phyloP scores from a whole-genome alignment of 805 yeast species.

The Priceomyces carsonii region DNA sequence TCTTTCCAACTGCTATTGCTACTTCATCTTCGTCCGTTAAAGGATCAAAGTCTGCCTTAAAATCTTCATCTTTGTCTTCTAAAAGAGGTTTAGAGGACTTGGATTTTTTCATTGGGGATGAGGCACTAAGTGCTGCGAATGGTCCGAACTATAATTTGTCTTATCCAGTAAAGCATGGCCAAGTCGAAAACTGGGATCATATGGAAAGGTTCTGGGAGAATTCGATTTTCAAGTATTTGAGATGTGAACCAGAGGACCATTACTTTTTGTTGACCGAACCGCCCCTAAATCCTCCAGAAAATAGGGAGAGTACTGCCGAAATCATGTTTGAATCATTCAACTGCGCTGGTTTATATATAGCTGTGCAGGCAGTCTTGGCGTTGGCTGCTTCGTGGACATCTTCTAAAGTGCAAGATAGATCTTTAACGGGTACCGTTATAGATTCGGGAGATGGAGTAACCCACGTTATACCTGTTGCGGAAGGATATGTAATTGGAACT shows the following conservation, averaged over 20 bases:
- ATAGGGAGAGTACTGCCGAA: conserved; percentile 97
- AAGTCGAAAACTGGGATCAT: conserved; percentile 98
- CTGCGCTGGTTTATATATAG: conserved; percentile 97
- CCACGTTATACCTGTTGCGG: conserved; percentile 98
- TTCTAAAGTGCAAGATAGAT: conserved; percentile 89
- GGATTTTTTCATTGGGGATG: conserved; percentile 94
- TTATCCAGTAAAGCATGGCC: conserved; percentile 97
- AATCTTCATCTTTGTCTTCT: conserved; percentile 53
- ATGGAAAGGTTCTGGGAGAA: conserved; percentile 99
- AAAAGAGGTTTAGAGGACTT: conserved; percentile 92
- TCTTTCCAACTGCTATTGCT: conserved; percentile 95
- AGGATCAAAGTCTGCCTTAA: conserved; percentile 44
- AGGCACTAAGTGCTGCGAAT: conserved; percentile 87
- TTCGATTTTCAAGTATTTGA: conserved; percentile 90
- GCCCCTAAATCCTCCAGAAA: conserved; percentile 99
- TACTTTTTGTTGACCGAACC: conserved; percentile 96
- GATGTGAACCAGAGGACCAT: conserved; percentile 99
- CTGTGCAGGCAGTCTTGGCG: conserved; percentile 98
- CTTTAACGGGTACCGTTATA: conserved; percentile 96
- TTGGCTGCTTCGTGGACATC: conserved; percentile 99
- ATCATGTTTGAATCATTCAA: conserved; percentile 98
- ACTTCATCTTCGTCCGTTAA: conserved; percentile 57
- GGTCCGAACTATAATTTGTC: conserved; percentile 85
- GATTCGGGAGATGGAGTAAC: conserved; percentile 99
- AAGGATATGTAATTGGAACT: conserved; percentile 97